Evolutionary conservation across 169 alveolate genomes (phyloP), one percentile per base, ranked within the genome.

Genomic region (Plasmodium cynomolgi): DNA sequence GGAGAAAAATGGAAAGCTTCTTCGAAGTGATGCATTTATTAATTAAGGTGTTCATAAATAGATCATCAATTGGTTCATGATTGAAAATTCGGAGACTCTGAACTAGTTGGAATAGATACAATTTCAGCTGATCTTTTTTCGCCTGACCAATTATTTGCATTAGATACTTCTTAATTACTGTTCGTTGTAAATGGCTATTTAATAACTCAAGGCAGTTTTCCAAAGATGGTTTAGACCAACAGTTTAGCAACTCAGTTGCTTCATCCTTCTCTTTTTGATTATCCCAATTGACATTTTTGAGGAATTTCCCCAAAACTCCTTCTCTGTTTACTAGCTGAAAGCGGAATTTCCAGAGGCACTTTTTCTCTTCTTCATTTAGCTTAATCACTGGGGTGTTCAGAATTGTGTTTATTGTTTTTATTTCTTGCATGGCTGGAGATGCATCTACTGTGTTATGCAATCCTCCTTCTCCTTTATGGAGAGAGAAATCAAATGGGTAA

Each of bases 191-290:
- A 56, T 96, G 91, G n/a, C 71, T 34, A 23, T 96, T 84, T 8
- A 96, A 41, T n/a, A 96, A 56, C 54, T 96, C 97, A 80, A 96
- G 62, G 47, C 96, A 77, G 31, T 93, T 84, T 31, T 72, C 95
- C 13, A 93, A 54, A 47, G 56, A 23, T 5, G 96, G 96, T 44
- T 91, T 72, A 0, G 85, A 44, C 97, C 97, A 96, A n/a, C 41
- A 29, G 15, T 62, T 56, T 81, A 93, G 71, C 11, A 92, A 82
- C 11, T 39, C 29, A 47, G 84, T 68, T 13, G 96, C 96, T 9
- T 81, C 93, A n/a, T 71, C 79, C 73, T 75, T 47, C 81, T 96
- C 96, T 23, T 41, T 17, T 56, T 56, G 73, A 31, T 83, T 71
- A 0, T 73, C 50, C 95, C 96, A 96, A 39, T 96, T 93, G 11